A percentile compares a stretch with the other conserved stretches of the same genome.
phyloP scores from a whole-genome alignment of 116 monocot species.

The Cymodocea nodosa region DNA sequence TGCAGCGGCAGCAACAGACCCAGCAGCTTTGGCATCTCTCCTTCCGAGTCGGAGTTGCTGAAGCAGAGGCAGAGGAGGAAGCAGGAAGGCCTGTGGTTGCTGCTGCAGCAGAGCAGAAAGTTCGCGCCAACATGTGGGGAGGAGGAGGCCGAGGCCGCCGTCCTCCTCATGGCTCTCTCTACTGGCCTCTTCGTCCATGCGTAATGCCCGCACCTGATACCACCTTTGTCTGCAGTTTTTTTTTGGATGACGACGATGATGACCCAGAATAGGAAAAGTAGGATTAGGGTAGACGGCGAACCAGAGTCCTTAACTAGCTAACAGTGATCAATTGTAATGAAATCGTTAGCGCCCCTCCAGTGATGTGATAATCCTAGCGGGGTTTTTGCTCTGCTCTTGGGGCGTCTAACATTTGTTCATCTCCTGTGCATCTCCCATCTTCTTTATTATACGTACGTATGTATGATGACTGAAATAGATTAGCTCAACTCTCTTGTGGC shows the following conservation, averaged over 20 bases:
- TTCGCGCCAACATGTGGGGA: constrained; percentile 7
- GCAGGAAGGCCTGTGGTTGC: constrained; percentile 19
- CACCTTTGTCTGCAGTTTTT: no score
- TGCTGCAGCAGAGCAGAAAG: constrained; percentile 18
- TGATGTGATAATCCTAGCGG: no score
- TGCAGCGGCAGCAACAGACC: neutral
- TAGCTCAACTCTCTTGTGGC: no score
- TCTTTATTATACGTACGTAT: no score
- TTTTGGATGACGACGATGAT: no score
- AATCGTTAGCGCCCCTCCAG: neutral
- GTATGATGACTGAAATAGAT: no score
- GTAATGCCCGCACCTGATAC: neutral
- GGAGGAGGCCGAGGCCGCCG: constrained; percentile 28
- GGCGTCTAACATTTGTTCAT: no score
- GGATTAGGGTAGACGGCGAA: no score
- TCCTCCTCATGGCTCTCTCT: constrained; percentile 30
- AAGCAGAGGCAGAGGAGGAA: constrained; percentile 16
- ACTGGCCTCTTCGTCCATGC: constrained; percentile 16
- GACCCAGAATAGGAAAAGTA: no score
- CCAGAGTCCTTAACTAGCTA: no score
- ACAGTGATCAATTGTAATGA: neutral
- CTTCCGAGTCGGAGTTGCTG: constrained; percentile 5
- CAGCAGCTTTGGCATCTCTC: neutral
- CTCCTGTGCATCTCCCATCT: no score
- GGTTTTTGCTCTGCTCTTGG: no score